Evolutionary conservation across 2,329 filamentous ascomycete species (phyloP).

Genomic region (Claviceps sp.): DNA sequence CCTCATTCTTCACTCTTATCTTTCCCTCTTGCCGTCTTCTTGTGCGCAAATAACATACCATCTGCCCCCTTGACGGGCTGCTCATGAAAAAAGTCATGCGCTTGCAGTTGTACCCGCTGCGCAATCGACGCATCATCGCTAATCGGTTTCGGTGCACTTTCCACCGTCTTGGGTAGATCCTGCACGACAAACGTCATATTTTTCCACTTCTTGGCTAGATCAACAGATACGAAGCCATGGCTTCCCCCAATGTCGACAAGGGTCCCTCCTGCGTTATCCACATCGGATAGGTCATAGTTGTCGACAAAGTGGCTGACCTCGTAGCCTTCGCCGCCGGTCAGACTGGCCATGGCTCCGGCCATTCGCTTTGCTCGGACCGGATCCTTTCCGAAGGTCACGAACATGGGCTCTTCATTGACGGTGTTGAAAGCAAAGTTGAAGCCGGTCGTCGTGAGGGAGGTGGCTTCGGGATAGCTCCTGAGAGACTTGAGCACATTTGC

Average conservation of each 20-base stretch:
- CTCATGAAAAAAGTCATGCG: slow-evolving; percentile 44
- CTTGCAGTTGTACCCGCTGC: slow-evolving; percentile 27
- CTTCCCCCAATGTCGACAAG: slow-evolving; percentile 48
- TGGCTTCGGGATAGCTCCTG: slow-evolving; percentile 31
- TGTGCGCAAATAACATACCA: slow-evolving; percentile 19
- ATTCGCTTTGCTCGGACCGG: slow-evolving; percentile 35
- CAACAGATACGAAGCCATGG: slow-evolving; percentile 43
- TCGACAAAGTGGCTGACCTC: slow-evolving; percentile 38
- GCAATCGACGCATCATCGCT: slow-evolving; percentile 24
- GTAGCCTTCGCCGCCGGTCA: slow-evolving; percentile 43
- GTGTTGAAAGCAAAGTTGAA: slow-evolving; percentile 39
- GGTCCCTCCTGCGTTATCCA: slow-evolving; percentile 31
- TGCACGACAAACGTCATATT: slow-evolving; percentile 43
- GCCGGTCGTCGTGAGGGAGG: slow-evolving; percentile 32
- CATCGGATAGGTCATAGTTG: slow-evolving; percentile 37
- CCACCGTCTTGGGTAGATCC: slow-evolving; percentile 35
- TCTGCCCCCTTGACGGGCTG: slow-evolving; percentile 41
- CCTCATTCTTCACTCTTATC: background rate
- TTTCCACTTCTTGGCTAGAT: slow-evolving; percentile 35
- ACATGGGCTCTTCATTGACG: slow-evolving; percentile 38
- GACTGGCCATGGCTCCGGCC: slow-evolving; percentile 39
- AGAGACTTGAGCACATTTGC: slow-evolving; percentile 33
- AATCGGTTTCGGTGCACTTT: slow-evolving; percentile 30
- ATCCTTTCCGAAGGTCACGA: slow-evolving; percentile 36
- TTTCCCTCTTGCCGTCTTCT: background rate